Conservation (phyloP, 768 basidiomycete species). For the Rickenella mellea region DNA sequence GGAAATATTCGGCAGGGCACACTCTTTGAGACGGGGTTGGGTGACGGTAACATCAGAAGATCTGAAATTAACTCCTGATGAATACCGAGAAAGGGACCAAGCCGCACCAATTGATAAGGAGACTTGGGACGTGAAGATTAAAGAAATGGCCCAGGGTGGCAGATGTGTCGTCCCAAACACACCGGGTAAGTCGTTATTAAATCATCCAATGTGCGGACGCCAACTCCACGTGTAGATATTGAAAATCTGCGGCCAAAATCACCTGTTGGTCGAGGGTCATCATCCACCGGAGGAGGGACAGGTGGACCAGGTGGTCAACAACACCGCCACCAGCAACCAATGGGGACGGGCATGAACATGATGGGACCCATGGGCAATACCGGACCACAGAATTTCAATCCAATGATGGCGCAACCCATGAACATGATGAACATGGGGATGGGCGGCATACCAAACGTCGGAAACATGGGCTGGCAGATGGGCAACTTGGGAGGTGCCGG, state of each 20-base stretch:
- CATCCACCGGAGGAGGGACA: slow-evolving; percentile 10
- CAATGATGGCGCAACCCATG: slow-evolving; percentile 26
- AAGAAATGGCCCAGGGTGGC: slow-evolving; percentile 40
- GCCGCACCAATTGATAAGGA: slow-evolving; percentile 47
- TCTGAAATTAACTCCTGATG: slow-evolving; percentile 42
- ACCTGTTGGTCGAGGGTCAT: slow-evolving; percentile 40
- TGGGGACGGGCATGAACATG: slow-evolving; percentile 5
- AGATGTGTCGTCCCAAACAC: slow-evolving; percentile 64
- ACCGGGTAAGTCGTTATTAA: slow-evolving; percentile 21
- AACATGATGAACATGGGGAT: slow-evolving; percentile 14
- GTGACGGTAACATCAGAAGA: slow-evolving; percentile 70
- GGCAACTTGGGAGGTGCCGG: slow-evolving; percentile 23
- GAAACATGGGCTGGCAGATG: slow-evolving; percentile 9
- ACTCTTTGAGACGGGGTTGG: slow-evolving; percentile 79
- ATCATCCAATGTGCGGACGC: slow-evolving; percentile 6
- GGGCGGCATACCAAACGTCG: slow-evolving; percentile 10
- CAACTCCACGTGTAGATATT: slow-evolving; percentile 41
- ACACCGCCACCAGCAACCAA: neutral
- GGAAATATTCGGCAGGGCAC: slow-evolving; percentile 73
- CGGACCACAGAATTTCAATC: slow-evolving; percentile 7
- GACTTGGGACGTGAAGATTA: slow-evolving; percentile 55
- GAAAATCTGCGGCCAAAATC: slow-evolving; percentile 82
- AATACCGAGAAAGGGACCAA: slow-evolving; percentile 18
- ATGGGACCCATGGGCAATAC: slow-evolving; percentile 6
- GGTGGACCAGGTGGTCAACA: slow-evolving; percentile 9